A percentile compares a stretch with the other conserved stretches of the same genome.
These are phyloP conservation scores for Hypomontagnella submonticulosa DNA, from an alignment of 495 filamentous ascomycete genomes.

Conservation along the genomic window DNA sequence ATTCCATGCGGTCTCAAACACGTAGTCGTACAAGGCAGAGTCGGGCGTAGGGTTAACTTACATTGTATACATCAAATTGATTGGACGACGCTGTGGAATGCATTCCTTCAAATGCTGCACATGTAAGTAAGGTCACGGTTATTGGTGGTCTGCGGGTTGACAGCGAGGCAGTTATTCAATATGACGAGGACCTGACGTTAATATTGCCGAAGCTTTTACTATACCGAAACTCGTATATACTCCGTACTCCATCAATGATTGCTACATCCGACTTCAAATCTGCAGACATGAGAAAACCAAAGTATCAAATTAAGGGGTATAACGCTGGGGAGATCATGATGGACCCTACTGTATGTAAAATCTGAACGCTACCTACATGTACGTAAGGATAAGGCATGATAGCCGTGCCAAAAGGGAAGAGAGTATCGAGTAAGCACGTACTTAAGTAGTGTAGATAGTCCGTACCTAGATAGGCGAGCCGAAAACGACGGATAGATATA, in stretches of 20 bases:
- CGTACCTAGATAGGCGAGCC: slow-evolving; percentile 23
- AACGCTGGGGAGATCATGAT: slow-evolving; percentile 10
- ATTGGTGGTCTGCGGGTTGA: neutral
- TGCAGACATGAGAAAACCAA: slow-evolving; percentile 2
- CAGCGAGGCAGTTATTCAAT: slow-evolving; percentile 4
- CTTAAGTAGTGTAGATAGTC: slow-evolving; percentile 13
- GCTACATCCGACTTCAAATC: slow-evolving; percentile 15
- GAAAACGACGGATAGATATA: slow-evolving; percentile 18
- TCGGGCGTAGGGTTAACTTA: neutral
- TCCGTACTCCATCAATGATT: slow-evolving; percentile 9
- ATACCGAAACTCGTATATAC: slow-evolving; percentile 15
- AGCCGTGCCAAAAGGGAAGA: neutral
- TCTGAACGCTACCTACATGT: neutral
- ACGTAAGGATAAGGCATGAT: neutral
- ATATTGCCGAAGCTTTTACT: slow-evolving; percentile 7
- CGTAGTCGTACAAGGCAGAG: slow-evolving; percentile 7
- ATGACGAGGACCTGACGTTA: slow-evolving; percentile 40
- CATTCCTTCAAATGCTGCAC: neutral
- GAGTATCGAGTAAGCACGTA: neutral
- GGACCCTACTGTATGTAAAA: slow-evolving; percentile 6
- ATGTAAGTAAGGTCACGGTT: neutral
- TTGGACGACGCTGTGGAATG: too few relatives aligned
- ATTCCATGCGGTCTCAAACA: slow-evolving; percentile 16
- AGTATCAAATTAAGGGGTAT: slow-evolving; percentile 13
- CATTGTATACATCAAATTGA: neutral